These are phyloP conservation scores for Tremella yokohamensis DNA, from an alignment of 768 basidiomycete genomes.

Conservation along the genomic window DNA sequence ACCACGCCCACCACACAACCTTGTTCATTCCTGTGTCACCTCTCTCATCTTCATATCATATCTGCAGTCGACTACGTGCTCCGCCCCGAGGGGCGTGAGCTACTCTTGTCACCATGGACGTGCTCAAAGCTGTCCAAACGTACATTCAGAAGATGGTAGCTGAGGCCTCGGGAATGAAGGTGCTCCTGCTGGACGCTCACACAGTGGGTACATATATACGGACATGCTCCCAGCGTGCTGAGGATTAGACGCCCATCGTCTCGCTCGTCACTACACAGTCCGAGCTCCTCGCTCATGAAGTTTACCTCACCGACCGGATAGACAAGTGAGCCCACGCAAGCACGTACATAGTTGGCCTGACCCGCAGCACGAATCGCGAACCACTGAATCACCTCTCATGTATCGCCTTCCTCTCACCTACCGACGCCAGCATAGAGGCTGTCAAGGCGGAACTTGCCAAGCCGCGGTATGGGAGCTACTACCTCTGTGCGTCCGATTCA, in stretches of 20 bases:
- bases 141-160: constrained; percentile 87
- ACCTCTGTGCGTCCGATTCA: constrained; percentile 97
- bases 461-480: constrained; percentile 96
- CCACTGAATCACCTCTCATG: constrained; percentile 96
- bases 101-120: constrained; percentile 65
- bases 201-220: constrained; percentile 70
- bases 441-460: constrained; percentile 78
- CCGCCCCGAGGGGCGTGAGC: constrained; percentile 4
- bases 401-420: constrained; percentile 84
- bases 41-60: neutral
- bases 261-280: constrained; percentile 93
- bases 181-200: constrained; percentile 86
- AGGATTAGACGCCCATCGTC: constrained; percentile 80
- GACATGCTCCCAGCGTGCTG: neutral
- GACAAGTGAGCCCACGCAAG: constrained; percentile 64
- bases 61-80: neutral
- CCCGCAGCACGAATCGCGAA: constrained; percentile 60
- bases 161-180: constrained; percentile 85
- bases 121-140: constrained; percentile 88
- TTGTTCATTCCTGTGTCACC: constrained; percentile 1
- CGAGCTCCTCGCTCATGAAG: constrained; percentile 85
- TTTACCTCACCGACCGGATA: constrained; percentile 95
- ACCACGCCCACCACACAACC: neutral
- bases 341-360: neutral
- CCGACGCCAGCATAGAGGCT: constrained; percentile 74